Base-by-base conservation (phyloP, 306 rosid genomes). In the Vigna nakashimae region DNA sequence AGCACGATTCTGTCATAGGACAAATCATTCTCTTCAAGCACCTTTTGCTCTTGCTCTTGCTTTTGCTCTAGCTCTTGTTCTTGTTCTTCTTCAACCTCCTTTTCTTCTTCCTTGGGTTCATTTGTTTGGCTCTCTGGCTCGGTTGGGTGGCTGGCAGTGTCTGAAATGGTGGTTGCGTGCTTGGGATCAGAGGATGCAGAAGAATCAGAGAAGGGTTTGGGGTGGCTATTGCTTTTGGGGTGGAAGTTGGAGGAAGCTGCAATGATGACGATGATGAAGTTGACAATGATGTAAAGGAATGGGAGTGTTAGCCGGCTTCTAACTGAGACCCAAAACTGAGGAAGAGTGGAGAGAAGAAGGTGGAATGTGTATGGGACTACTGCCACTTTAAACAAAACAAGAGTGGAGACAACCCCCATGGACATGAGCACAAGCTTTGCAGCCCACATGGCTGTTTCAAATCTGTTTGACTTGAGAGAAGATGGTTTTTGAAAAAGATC, bases 251-350 rank as follows among this genome's bases (percentile, higher is more conserved):
- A 91, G 71, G 93, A 85, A 17, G 82, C 88, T 16, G 78, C 90
- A 83, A 90, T 90, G 88, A 85, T 82, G 82, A 90, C 22, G 88
- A 94, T 94, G 86, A 94, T 85, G 85, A 89, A 89, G 85, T 92
- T 88, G 86, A 94, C 78, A 62, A 87, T 74, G 74, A 94, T 56
- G 69, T 78, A 92, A 71, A 92, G 60, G 66, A 82, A 94, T 11
- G 87, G 86, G 0, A 89, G 89, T 18, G 98, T 88, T 16, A 88
- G 53, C 75, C 80, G 81, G 86, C 77, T 84, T 78, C 80, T 76
- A 59, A 88, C 75, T 26, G 90, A 90, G 77, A 76, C 34, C 88
- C 88, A 88, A 53, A 91, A 82, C 30, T 81, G 71, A 59, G 96
- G 97, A 42, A 91, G 82, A 65, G 92, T 89, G 3, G 90, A 90